These are phyloP conservation scores for Alternaria sp. DNA, from an alignment of 2,329 filamentous ascomycete genomes.

Conservation along the genomic window DNA sequence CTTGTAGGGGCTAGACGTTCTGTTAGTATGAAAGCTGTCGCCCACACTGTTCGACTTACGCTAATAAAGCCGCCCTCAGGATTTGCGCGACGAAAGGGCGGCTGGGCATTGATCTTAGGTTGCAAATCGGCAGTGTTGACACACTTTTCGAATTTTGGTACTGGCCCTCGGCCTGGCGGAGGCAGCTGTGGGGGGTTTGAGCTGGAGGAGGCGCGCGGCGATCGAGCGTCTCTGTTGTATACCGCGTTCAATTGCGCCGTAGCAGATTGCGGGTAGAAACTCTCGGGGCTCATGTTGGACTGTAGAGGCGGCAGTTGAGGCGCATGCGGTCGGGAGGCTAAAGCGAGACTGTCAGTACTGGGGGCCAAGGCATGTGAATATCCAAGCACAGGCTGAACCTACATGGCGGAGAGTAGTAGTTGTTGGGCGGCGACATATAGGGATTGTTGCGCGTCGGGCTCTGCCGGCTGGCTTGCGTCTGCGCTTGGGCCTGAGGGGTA, in stretches of 20 bases:
- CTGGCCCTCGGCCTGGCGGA: slow-evolving; percentile 65
- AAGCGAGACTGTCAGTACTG: slow-evolving; percentile 30
- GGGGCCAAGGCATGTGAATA: slow-evolving; percentile 11
- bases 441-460: slow-evolving; percentile 76
- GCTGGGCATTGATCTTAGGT: slow-evolving; percentile 84
- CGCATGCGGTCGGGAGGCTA: slow-evolving; percentile 58
- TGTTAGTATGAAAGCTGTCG: slow-evolving; percentile 21
- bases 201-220: slow-evolving; percentile 52
- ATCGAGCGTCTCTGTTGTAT: slow-evolving; percentile 61
- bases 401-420: slow-evolving; percentile 66
- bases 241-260: slow-evolving; percentile 74
- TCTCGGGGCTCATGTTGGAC: slow-evolving; percentile 71
- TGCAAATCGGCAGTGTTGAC: slow-evolving; percentile 75
- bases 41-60: slow-evolving; percentile 61
- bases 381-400: slow-evolving; percentile 36
- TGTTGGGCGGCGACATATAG: slow-evolving; percentile 63
- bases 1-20: slow-evolving; percentile 79
- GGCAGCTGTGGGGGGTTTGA: slow-evolving; percentile 57
- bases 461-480: slow-evolving; percentile 65
- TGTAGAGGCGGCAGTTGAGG: slow-evolving; percentile 79
- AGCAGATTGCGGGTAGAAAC: slow-evolving; percentile 74
- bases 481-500: slow-evolving; percentile 48
- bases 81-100: slow-evolving; percentile 88
- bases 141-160: slow-evolving; percentile 87
- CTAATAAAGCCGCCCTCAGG: slow-evolving; percentile 98